Evolutionary conservation across 345 rosid species (phyloP).

Genomic region (Hypericum androsaemum): DNA sequence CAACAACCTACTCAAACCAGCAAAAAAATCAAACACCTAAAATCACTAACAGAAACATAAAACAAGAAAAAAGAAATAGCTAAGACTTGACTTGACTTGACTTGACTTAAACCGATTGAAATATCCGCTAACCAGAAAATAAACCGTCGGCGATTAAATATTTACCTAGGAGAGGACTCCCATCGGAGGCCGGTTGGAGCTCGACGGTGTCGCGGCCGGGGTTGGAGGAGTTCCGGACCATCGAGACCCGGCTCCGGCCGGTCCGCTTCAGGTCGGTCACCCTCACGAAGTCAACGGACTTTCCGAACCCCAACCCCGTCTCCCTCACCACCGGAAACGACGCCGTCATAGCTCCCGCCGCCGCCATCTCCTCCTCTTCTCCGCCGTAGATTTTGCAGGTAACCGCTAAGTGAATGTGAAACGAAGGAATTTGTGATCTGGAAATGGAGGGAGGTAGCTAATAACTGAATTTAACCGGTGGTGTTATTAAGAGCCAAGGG

Average conservation of each 20-base stretch:
- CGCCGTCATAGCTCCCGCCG: slow-evolving; percentile 62
- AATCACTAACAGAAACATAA: neutral
- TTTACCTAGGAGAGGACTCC: slow-evolving; percentile 81
- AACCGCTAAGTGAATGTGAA: too few relatives aligned
- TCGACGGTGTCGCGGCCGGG: slow-evolving; percentile 53
- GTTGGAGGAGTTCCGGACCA: slow-evolving; percentile 65
- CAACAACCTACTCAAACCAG: too few relatives aligned
- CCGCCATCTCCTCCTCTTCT: slow-evolving; percentile 14
- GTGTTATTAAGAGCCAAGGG: too few relatives aligned
- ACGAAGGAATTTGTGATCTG: too few relatives aligned
- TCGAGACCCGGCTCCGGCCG: slow-evolving; percentile 34
- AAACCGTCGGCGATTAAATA: neutral
- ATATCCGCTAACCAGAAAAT: too few relatives aligned
- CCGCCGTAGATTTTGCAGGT: too few relatives aligned
- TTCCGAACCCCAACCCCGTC: slow-evolving; percentile 46
- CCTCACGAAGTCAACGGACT: slow-evolving; percentile 53
- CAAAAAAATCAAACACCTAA: neutral
- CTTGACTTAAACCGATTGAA: too few relatives aligned
- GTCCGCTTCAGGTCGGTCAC: slow-evolving; percentile 49
- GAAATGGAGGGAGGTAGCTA: too few relatives aligned
- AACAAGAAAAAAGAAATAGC: neutral
- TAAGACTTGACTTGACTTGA: too few relatives aligned
- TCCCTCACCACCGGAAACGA: slow-evolving; percentile 60
- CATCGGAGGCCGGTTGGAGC: slow-evolving; percentile 75
- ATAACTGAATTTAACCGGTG: too few relatives aligned